phyloP scores from a whole-genome alignment of 441 rosid species.

The Bocquillonia castaneifolia region DNA sequence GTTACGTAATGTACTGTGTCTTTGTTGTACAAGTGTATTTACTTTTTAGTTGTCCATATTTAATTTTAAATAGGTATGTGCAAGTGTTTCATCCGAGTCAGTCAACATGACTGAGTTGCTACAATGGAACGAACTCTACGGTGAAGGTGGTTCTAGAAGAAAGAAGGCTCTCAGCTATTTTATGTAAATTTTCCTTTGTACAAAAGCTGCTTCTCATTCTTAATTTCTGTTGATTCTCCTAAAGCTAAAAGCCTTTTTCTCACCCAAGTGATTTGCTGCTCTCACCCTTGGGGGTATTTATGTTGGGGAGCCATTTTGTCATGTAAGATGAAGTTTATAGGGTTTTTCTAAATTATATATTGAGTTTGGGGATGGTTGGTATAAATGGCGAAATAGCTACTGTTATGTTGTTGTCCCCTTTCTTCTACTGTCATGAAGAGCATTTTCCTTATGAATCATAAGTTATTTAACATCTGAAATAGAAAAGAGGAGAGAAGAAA shows the following conservation, averaged over 20 bases:
- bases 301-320: constrained; percentile 39
- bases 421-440: constrained; percentile 19
- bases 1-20: not conserved
- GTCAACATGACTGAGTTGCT: constrained; percentile 83
- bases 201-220: constrained; percentile 38
- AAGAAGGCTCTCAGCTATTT: constrained; percentile 86
- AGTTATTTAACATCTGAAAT: constrained; percentile 25
- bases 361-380: constrained; percentile 33
- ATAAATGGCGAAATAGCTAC: constrained; percentile 32
- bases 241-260: constrained; percentile 20
- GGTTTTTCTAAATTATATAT: constrained; percentile 29
- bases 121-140: constrained; percentile 91
- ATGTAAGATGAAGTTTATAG: constrained; percentile 40
- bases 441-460: constrained; percentile 17
- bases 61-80: constrained; percentile 58
- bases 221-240: constrained; percentile 22
- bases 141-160: constrained; percentile 90
- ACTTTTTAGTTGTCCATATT: not conserved
- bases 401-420: constrained; percentile 21
- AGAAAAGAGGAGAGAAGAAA: constrained; percentile 8
- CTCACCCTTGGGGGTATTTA: constrained; percentile 18
- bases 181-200: constrained; percentile 56
- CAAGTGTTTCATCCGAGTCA: constrained; percentile 87
- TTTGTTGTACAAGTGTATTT: not conserved
- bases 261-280: constrained; percentile 32